These are phyloP conservation scores for Aspergillus mulundensis DNA, from an alignment of 495 filamentous ascomycete genomes.

Conservation along the genomic window DNA sequence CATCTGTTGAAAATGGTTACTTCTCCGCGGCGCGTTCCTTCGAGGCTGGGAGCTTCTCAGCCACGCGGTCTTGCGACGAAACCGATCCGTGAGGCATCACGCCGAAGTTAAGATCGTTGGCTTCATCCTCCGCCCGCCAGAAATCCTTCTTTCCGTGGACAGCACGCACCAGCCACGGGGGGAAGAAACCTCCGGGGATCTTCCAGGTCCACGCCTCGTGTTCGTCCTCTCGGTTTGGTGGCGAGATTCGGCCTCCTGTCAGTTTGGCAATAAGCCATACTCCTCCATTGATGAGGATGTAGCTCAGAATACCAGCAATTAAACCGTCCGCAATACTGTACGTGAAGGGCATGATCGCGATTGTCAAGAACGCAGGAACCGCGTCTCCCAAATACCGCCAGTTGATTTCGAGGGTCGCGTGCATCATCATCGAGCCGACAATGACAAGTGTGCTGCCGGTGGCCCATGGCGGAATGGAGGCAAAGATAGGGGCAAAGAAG, in stretches of 20 bases:
- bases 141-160: constrained; percentile 63
- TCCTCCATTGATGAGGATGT: constrained; percentile 62
- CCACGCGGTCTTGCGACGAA: constrained; percentile 13
- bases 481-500: constrained; percentile 85
- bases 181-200: constrained; percentile 63
- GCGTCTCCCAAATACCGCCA: constrained; percentile 77
- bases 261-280: constrained; percentile 61
- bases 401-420: constrained; percentile 72
- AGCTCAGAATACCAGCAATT: constrained; percentile 72
- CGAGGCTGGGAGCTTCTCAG: constrained; percentile 8
- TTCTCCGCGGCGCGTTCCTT: constrained; percentile 1
- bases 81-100: constrained; percentile 9
- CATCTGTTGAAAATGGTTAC: neutral
- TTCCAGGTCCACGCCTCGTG: constrained; percentile 72
- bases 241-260: constrained; percentile 64
- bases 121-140: constrained; percentile 48
- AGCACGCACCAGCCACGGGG: constrained; percentile 62
- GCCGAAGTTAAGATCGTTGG: constrained; percentile 7
- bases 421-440: constrained; percentile 77
- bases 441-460: constrained; percentile 79
- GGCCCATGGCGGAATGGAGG: constrained; percentile 78
- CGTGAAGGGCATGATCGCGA: constrained; percentile 82
- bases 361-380: constrained; percentile 74
- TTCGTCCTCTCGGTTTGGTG: constrained; percentile 59
- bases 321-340: constrained; percentile 77